Evolutionary conservation across 495 filamentous ascomycete genomes (phyloP), one percentile per base, ranked within the genome.

Genomic region (Penicillium angulare): DNA sequence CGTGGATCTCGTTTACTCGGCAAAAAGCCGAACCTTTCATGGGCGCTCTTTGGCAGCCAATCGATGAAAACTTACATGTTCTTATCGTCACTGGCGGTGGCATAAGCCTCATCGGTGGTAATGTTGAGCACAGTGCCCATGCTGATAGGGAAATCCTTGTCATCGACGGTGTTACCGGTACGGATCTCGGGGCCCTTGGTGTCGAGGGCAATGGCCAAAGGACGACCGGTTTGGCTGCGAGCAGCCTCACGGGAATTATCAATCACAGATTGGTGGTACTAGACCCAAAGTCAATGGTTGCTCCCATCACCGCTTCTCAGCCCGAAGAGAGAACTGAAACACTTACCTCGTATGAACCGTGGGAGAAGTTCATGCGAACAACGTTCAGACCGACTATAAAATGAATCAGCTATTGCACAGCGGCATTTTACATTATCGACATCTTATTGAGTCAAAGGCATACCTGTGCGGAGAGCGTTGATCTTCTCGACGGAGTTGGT

Each of bases 361-460:
- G 93, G 56, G 92, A 97, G 72, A 97, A 98, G 84, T 98, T 98
- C 91, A 96, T 95, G 70, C 93, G 95, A 55, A 97, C 93, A 53
- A 98, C 90, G 72, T 97, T 97, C 55, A 97, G 84, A 70, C 93
- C 93, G 55, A 84, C 86, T 86, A 52, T 54, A 42, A 20, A 35
- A 7, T 24, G 7, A 33, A 43, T 65, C 44, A 65, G 56, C 53
- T n/a, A n/a, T 32, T 45, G 41, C 15, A 40, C 24, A 40, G 21
- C 5, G 18, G 23, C 4, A 15, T 32, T 44, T 16, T 41, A 31
- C 7, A 13, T 26, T 17, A 17, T 41, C 24, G 17, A 12, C 16
- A 12, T 10, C 27, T 22, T 24, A 50, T 53, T 18, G 26, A 29
- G 41, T 35, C 20, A 23, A 17, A 24, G 23, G 43, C 65, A 40